These are phyloP conservation scores for Centrapalus pauciflorus DNA, from an alignment of 129 eudicot genomes.

Conservation along the genomic window DNA sequence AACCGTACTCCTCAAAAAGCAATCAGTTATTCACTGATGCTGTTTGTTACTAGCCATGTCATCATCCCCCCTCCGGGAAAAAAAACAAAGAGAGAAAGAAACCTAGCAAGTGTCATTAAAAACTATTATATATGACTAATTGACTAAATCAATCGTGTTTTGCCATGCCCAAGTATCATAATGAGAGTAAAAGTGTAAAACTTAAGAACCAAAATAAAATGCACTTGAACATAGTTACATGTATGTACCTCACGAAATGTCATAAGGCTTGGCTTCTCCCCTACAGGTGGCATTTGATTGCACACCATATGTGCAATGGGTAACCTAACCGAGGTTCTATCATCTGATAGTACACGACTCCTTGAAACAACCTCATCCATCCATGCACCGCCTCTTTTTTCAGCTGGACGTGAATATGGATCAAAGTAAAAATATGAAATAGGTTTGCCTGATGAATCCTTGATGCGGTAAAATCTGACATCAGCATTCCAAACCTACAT, in stretches of 20 bases:
- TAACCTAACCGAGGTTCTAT: conserved; percentile 70
- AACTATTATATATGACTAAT: too few species aligned
- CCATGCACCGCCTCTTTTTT: conserved; percentile 99
- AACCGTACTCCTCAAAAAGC: too few species aligned
- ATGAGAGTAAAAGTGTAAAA: too few species aligned
- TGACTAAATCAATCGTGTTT: too few species aligned
- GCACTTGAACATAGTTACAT: conserved; percentile 8
- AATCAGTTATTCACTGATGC: too few species aligned
- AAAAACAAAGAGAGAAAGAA: too few species aligned
- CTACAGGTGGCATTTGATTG: conserved; percentile 99
- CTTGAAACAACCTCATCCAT: conserved; percentile 95
- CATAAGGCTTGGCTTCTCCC: conserved; percentile 96
- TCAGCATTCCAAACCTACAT: conserved; percentile 86
- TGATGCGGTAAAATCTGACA: conserved; percentile 73
- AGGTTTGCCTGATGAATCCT: conserved; percentile 74
- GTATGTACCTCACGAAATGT: conserved; percentile 86
- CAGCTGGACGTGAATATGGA: conserved; percentile 96
- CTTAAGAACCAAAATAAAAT: too few species aligned
- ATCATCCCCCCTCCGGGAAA: too few species aligned
- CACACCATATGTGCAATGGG: conserved; percentile 99
- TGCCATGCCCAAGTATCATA: too few species aligned
- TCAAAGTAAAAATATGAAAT: conserved; percentile 90
- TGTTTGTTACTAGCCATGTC: too few species aligned
- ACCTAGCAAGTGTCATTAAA: too few species aligned
- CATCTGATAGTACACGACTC: conserved; percentile 68